Base-by-base conservation (phyloP, 192 early-diverging fungal species). In the Linnemannia schmuckeri region DNA sequence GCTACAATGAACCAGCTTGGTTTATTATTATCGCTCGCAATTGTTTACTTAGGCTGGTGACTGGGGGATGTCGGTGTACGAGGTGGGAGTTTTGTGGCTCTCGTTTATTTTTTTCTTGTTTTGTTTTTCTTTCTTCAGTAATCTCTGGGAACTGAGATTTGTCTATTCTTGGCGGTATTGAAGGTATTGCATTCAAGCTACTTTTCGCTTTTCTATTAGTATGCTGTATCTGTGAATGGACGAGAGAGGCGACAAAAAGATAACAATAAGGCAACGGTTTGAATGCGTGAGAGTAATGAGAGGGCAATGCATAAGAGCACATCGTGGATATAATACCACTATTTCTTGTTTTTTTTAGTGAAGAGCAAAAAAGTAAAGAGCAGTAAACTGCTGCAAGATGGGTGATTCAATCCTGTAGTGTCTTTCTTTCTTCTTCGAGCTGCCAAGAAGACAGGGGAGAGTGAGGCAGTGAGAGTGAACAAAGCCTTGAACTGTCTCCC, bases 61-160 rank as follows among this genome's bases (percentile, higher is more conserved):
- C 12, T 66, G 13, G 61, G 12, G 13, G 27, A 13, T 27, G 10
- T 44, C 42, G 42, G 42, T 44, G 4, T 44, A 44, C 44, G 6
- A 7, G 27, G 61, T 30, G 61, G 61, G 61, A 49, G 30, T 70
- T 47, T 15, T 78, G 42, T 55, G 57, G 66, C 66, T 63, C 61
- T 49, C 61, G 15, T 75, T 37, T 75, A 6, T 72, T 41, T 66
- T 40, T 30, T 76, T 41, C 46, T 66, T 76, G 66, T 57, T 66
- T 76, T 63, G 1, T 63, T 22, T 30, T 63, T 63, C 3, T 27
- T 63, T 63, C 33, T 63, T 63, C 27, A 33, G 57, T 8, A 12
- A 30, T 66, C 13, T 66, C 61, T 66, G 61, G 30, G 61, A 33
- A 66, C 61, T 35, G 61, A 33, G 61, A 12, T 12, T 66, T 35